phyloP scores from a whole-genome alignment of 2,329 filamentous ascomycete species.

The Monosporascus ibericus region DNA sequence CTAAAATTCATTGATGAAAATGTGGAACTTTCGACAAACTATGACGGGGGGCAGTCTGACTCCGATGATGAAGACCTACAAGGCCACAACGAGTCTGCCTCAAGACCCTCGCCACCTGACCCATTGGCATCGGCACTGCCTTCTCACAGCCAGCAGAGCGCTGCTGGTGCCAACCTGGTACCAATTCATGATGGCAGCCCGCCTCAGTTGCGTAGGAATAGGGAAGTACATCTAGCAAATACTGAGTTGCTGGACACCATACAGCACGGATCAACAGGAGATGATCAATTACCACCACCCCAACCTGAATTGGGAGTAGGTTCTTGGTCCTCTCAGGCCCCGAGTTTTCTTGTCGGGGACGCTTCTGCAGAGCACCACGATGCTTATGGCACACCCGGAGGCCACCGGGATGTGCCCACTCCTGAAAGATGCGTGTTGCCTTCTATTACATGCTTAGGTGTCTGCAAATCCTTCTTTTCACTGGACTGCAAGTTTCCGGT shows the following conservation, averaged over 20 bases:
- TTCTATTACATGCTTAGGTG: background rate
- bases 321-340: background rate
- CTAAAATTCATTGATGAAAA: constrained; percentile 5
- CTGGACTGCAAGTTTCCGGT: background rate
- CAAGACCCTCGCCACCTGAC: background rate
- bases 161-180: background rate
- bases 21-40: background rate
- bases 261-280: background rate
- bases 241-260: background rate
- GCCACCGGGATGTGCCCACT: background rate
- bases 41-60: background rate
- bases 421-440: background rate
- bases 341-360: background rate
- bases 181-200: background rate
- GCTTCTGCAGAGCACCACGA: background rate
- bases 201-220: background rate
- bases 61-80: background rate
- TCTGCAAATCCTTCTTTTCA: background rate
- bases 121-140: background rate
- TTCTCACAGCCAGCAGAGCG: background rate
- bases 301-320: background rate
- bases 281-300: background rate
- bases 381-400: background rate
- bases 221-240: background rate
- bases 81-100: background rate